phyloP scores from a whole-genome alignment of 228 moss, liverwort and hornwort genomes.

The Sphagnum fallax region DNA sequence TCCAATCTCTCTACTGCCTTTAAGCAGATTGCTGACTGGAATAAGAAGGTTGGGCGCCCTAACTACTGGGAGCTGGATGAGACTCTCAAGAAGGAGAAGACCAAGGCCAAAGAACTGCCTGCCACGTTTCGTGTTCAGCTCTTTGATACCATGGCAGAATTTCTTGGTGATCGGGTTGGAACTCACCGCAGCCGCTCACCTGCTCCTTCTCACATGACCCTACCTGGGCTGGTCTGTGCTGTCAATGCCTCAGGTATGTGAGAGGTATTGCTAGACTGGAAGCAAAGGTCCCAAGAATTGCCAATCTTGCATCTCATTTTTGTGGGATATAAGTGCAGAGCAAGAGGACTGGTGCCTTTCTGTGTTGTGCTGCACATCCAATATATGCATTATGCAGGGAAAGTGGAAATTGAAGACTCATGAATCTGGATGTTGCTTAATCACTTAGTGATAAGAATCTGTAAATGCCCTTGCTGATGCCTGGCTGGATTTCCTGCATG shows the following conservation, averaged over 20 bases:
- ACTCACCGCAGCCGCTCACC: conserved; percentile 34
- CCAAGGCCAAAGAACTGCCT: conserved; percentile 58
- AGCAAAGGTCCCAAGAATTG: not conserved
- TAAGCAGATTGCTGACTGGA: conserved; percentile 73
- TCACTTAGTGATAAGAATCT: not conserved
- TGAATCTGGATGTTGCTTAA: not conserved
- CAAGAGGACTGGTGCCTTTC: too few species aligned
- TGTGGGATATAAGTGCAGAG: not conserved
- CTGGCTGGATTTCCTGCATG: too few species aligned
- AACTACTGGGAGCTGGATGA: conserved; percentile 66
- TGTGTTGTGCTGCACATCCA: not conserved
- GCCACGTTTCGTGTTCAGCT: conserved; percentile 58
- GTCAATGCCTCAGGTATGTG: conserved; percentile 28
- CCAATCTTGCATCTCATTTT: not conserved
- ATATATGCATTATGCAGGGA: not conserved
- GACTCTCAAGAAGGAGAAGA: conserved; percentile 57
- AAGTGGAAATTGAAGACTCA: not conserved
- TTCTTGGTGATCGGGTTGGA: conserved; percentile 53
- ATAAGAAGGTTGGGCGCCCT: conserved; percentile 34
- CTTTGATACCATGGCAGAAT: conserved; percentile 58
- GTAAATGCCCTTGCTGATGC: too few species aligned
- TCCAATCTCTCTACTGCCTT: conserved; percentile 60
- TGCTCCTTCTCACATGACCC: conserved; percentile 13
- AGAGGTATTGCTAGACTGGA: not conserved
- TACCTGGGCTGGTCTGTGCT: conserved; percentile 29